A percentile compares a stretch with the other conserved stretches of the same genome.
These are phyloP conservation scores for Sclerotinia nivalis DNA, from an alignment of 2,329 filamentous ascomycete species.

Conservation along the genomic window DNA sequence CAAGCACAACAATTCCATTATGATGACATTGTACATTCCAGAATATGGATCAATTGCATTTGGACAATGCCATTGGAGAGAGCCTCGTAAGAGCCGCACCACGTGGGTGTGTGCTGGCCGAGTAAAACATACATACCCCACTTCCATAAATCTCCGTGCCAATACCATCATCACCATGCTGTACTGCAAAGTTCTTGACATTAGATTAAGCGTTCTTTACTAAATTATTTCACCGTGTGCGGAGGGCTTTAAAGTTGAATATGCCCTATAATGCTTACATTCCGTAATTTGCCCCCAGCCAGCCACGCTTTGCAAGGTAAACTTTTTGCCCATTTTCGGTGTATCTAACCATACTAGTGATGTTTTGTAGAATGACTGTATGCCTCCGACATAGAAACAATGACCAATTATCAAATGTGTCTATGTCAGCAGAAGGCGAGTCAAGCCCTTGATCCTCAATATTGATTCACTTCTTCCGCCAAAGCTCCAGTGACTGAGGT, in stretches of 20 bases:
- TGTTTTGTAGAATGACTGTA: not conserved
- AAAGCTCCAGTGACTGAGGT: not conserved
- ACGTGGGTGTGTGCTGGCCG: not conserved
- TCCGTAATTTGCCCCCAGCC: not conserved
- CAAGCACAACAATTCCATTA: not conserved
- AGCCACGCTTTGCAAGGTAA: not conserved
- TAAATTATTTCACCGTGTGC: not conserved
- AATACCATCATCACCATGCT: not conserved
- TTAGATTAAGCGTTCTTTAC: not conserved
- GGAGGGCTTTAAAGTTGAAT: not conserved
- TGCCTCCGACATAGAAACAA: not conserved
- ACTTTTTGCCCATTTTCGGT: not conserved
- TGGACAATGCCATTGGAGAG: not conserved
- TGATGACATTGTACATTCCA: not conserved
- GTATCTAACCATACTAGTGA: conserved; percentile 8
- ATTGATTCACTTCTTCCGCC: not conserved
- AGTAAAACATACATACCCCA: conserved; percentile 8
- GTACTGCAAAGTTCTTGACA: not conserved
- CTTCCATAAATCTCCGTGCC: not conserved
- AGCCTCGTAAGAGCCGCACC: conserved; percentile 2
- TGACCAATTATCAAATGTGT: not conserved
- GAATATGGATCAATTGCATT: not conserved
- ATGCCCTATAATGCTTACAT: not conserved
- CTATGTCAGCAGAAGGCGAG: not conserved
- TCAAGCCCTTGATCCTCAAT: too few relatives aligned